Evolutionary conservation across 2,329 filamentous ascomycete genomes (phyloP).

Genomic region (Aureobasidium sp.): DNA sequence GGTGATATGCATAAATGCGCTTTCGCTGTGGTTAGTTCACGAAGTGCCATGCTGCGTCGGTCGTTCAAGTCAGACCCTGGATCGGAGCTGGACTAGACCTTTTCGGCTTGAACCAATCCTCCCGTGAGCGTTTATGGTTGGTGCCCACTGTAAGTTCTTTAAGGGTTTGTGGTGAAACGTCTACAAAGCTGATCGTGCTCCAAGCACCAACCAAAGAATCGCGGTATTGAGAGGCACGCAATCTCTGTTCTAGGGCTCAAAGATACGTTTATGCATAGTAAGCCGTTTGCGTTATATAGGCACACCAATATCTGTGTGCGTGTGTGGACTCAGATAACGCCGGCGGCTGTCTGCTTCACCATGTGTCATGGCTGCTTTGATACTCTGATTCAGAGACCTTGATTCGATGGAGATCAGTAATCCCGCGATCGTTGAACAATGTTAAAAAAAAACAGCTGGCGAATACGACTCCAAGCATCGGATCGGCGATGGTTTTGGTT

Average conservation of each 20-base stretch:
- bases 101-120: background rate
- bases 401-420: background rate
- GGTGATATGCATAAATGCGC: background rate
- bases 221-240: no score
- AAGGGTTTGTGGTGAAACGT: background rate
- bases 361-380: background rate
- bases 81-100: background rate
- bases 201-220: background rate
- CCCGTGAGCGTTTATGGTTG: background rate
- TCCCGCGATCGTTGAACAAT: background rate
- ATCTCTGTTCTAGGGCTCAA: background rate
- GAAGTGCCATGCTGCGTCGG: background rate
- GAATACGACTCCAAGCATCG: background rate
- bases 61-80: conserved; percentile 4
- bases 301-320: background rate
- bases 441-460: background rate
- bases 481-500: background rate
- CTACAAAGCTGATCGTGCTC: background rate
- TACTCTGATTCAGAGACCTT: background rate
- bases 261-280: background rate
- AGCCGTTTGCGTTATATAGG: background rate
- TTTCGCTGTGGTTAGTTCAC: background rate
- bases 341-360: background rate
- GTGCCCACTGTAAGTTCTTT: background rate
- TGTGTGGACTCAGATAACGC: background rate